Evolutionary conservation across 495 filamentous ascomycete genomes (phyloP).

Genomic region (Aspergillus homomorphus): DNA sequence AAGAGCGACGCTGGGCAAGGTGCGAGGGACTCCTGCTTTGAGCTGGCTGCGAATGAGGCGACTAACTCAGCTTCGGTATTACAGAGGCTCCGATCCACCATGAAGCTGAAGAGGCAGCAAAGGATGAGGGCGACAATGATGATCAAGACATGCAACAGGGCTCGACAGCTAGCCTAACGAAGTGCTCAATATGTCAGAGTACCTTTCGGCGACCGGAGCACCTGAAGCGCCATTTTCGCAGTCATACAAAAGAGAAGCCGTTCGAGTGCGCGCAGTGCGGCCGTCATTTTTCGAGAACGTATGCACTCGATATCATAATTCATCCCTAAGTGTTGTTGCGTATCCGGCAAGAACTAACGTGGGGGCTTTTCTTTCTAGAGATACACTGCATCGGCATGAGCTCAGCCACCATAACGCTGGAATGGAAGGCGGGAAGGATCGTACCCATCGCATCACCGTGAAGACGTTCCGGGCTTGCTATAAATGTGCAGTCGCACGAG

Average conservation of each 20-base stretch:
- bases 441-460: constrained; percentile 41
- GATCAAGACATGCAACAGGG: constrained; percentile 22
- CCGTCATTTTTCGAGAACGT: constrained; percentile 63
- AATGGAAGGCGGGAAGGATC: constrained; percentile 38
- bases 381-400: constrained; percentile 57
- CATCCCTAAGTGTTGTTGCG: background rate
- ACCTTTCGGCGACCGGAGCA: constrained; percentile 68
- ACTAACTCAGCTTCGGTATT: background rate
- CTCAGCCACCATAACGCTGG: constrained; percentile 46
- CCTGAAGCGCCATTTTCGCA: constrained; percentile 67
- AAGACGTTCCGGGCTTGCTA: constrained; percentile 53
- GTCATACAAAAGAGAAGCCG: constrained; percentile 67
- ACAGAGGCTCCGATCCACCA: constrained; percentile 19
- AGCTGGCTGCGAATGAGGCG: background rate
- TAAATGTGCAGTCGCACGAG: constrained; percentile 53
- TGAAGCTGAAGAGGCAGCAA: constrained; percentile 14
- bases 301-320: constrained; percentile 16
- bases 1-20: constrained; percentile 27
- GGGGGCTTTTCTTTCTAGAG: constrained; percentile 27
- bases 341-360: background rate
- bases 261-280: constrained; percentile 66
- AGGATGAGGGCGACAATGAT: constrained; percentile 16
- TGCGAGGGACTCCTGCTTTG: constrained; percentile 11
- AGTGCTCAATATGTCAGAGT: constrained; percentile 51
- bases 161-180: constrained; percentile 24